phyloP scores from a whole-genome alignment of 805 yeast species.

The Yamadazyma sp. region DNA sequence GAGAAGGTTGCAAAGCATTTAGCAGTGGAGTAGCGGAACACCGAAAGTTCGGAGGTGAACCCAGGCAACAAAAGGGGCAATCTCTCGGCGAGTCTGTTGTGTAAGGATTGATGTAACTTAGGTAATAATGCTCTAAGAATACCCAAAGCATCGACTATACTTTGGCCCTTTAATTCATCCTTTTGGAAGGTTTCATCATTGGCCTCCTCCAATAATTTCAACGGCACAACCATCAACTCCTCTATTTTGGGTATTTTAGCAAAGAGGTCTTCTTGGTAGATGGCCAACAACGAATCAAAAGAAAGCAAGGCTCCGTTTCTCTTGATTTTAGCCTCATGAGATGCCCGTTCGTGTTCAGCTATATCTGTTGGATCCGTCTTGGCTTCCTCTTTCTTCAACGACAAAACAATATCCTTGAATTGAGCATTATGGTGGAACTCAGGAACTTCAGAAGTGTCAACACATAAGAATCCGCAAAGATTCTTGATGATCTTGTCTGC shows the following conservation, averaged over 20 bases:
- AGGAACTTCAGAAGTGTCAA: conserved; percentile 94
- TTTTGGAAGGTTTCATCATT: conserved; percentile 29
- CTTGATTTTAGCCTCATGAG: conserved; percentile 74
- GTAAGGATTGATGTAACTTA: conserved; percentile 49
- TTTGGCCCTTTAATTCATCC: conserved; percentile 64
- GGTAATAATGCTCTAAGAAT: conserved; percentile 74
- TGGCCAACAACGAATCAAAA: conserved; percentile 55
- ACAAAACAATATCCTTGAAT: conserved; percentile 57
- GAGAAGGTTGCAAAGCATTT: conserved; percentile 84
- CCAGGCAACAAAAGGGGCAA: conserved; percentile 49
- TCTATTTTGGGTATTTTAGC: conserved; percentile 63
- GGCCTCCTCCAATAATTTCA: conserved; percentile 38
- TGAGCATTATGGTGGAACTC: conserved; percentile 71
- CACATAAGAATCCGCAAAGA: conserved; percentile 89
- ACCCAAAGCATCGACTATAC: conserved; percentile 83
- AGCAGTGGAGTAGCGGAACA: conserved; percentile 86
- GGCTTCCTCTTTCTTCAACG: conserved; percentile 77
- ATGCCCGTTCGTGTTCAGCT: conserved; percentile 58
- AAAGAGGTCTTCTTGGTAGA: conserved; percentile 57
- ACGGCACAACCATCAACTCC: conserved; percentile 64
- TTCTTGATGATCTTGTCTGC: conserved; percentile 88
- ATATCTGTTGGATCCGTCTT: conserved; percentile 60
- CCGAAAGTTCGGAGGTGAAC: conserved; percentile 70
- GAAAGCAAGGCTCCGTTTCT: conserved; percentile 81
- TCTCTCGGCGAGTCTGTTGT: conserved; percentile 46